phyloP scores from a whole-genome alignment of 257 asterid genomes.

The Thymus quinquecostatus region DNA sequence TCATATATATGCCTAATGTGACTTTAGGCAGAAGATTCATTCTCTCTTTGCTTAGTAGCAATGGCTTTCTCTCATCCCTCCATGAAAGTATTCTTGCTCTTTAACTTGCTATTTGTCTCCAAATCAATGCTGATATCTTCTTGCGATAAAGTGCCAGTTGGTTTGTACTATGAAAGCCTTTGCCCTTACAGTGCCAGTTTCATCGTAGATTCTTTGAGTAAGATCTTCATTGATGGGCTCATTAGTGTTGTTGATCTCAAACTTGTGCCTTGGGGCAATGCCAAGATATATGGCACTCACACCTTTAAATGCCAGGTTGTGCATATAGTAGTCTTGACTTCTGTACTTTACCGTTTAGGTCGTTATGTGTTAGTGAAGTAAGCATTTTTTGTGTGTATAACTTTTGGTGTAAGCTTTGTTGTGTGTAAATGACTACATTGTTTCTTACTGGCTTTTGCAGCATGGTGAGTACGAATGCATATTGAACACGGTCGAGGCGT shows the following conservation, averaged over 20 bases:
- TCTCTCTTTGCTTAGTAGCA: constrained; percentile 8
- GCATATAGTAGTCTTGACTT: constrained; percentile 8
- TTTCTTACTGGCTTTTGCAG: constrained; percentile 48
- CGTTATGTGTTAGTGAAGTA: constrained; percentile 6
- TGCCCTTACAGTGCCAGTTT: constrained; percentile 50
- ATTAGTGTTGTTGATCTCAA: constrained; percentile 45
- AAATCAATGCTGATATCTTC: constrained; percentile 27
- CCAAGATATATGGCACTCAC: constrained; percentile 35
- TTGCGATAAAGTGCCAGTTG: constrained; percentile 38
- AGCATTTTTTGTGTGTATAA: constrained; percentile 2
- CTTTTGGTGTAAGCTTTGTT: neutral
- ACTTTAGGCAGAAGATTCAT: neutral
- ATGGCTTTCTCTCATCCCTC: constrained; percentile 34
- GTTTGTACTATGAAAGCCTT: constrained; percentile 43
- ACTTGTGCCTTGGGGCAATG: constrained; percentile 60
- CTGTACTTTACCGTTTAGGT: constrained; percentile 8
- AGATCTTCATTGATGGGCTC: constrained; percentile 41
- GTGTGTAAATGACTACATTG: constrained; percentile 7
- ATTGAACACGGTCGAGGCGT: constrained; percentile 82
- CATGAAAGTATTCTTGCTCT: constrained; percentile 31
- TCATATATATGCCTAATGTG: constrained; percentile 9
- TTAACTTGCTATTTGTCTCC: constrained; percentile 27
- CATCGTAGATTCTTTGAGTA: constrained; percentile 38
- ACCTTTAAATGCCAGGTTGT: constrained; percentile 45
- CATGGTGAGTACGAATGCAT: constrained; percentile 80